Base-by-base conservation (phyloP, 23 red algal genomes). In the Gracilaria vermiculophylla region DNA sequence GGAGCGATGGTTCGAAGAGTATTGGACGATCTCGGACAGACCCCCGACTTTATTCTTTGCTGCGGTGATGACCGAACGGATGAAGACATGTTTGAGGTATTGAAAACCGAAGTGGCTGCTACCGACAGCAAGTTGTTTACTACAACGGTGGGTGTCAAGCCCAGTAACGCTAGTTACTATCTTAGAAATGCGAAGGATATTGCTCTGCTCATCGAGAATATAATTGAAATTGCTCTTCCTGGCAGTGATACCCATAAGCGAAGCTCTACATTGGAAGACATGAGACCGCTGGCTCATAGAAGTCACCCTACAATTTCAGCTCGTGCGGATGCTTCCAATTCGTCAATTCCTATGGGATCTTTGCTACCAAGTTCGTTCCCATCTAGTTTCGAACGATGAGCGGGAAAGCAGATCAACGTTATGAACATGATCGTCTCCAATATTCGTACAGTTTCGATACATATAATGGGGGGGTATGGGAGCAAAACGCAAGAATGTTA, bases 21-120 rank as follows among this genome's bases (percentile, higher is more conserved):
- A 69, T 66, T 94, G 20, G 70, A 53, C 19, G 77, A 83, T 19
- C 61, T 95, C 76, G 83, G 58, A 19, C 47, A 69, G 65, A 70
- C 31, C 21, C 93, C 93, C 35, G 91, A 94, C 78, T 99, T 99
- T 70, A 85, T 99, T 10, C 71, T 99, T n/a, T 99, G 97, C 64
- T 91, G 85, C 50, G 97, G 97, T 48, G 97, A 99, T 88, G 97
- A 99, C 76, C 86, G 97, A 31, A 99, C 97, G 27, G 97, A 99
- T 57, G 97, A 99, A 80, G 97, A 99, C 84, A 99, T 99, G 97
- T 99, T 99, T 80, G 84, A 86, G 28, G 87, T 78, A 31, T 37
- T 97, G 15, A 27, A 42, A 45, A 74, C 33, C 77, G 77, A 76
- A 36, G 53, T 60, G 13, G 64, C 54, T 19, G 69, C 53, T 23